A percentile compares a stretch with the other conserved stretches of the same genome.
Evolutionary conservation across 148 eudicot genomes (phyloP).

Genomic region (Diospyros lotus): DNA sequence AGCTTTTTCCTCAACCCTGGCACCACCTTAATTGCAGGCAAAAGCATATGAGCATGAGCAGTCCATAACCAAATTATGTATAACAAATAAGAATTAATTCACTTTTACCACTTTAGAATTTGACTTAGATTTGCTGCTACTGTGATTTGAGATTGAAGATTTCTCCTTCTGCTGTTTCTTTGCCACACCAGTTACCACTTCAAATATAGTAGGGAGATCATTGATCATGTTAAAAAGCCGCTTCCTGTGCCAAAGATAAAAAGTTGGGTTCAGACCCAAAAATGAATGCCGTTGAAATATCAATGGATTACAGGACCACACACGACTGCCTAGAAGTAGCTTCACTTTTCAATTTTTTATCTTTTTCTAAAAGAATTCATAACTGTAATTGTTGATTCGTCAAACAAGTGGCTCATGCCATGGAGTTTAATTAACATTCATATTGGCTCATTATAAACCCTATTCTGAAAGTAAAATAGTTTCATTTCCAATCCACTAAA

Average conservation of each 20-base stretch:
- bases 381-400: neutral
- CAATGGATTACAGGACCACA: too few relatives aligned
- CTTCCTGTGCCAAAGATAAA: slow-evolving; percentile 50
- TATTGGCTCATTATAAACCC: neutral
- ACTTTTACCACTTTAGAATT: slow-evolving; percentile 56
- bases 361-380: neutral
- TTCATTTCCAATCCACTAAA: neutral
- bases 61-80: neutral
- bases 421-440: neutral
- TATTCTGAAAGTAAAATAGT: neutral
- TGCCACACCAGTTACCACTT: slow-evolving; percentile 73
- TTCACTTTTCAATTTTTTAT: neutral
- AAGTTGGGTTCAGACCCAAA: slow-evolving; percentile 6
- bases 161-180: slow-evolving; percentile 75
- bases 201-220: slow-evolving; percentile 79
- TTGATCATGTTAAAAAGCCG: slow-evolving; percentile 83
- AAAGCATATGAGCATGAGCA: neutral
- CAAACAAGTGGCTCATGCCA: neutral
- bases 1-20: neutral
- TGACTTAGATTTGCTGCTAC: slow-evolving; percentile 75
- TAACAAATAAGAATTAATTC: neutral
- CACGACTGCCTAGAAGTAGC: neutral
- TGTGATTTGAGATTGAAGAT: slow-evolving; percentile 52
- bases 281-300: neutral
- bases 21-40: neutral